Conservation (phyloP, 768 basidiomycete genomes). For the Agrocybe chaxingu region DNA sequence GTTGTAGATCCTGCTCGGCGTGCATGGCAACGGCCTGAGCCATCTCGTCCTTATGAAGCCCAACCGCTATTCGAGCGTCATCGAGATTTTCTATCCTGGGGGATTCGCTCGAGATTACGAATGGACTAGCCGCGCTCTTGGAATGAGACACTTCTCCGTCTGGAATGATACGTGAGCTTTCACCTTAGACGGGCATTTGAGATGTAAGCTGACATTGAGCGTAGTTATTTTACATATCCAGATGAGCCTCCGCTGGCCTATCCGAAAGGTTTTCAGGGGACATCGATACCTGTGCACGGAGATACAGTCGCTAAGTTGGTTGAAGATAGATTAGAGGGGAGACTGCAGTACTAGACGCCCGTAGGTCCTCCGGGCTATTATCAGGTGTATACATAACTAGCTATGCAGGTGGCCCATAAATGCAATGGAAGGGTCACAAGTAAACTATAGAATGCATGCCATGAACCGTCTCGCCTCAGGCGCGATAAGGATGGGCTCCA, state of each 20-base stretch:
- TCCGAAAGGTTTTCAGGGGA: slow-evolving; percentile 77
- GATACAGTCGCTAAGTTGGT: slow-evolving; percentile 59
- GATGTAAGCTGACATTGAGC: neutral
- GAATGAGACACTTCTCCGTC: slow-evolving; percentile 66
- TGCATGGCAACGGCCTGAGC: slow-evolving; percentile 73
- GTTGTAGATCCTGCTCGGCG: slow-evolving; percentile 55
- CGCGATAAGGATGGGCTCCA: too few relatives aligned
- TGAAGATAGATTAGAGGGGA: slow-evolving; percentile 39
- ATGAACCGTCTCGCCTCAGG: too few relatives aligned
- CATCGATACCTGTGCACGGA: slow-evolving; percentile 64
- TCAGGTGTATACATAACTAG: neutral
- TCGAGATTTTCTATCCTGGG: slow-evolving; percentile 74
- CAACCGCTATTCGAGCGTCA: slow-evolving; percentile 65
- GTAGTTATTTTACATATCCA: slow-evolving; percentile 32
- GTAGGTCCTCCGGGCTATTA: neutral
- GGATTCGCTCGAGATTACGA: slow-evolving; percentile 81
- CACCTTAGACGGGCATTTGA: neutral
- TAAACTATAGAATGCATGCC: too few relatives aligned
- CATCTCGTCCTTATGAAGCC: slow-evolving; percentile 75
- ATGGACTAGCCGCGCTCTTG: slow-evolving; percentile 67
- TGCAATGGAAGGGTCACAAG: too few relatives aligned
- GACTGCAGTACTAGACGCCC: slow-evolving; percentile 7
- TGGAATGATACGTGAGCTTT: slow-evolving; percentile 64
- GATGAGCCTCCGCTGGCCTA: slow-evolving; percentile 46
- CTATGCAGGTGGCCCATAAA: too few relatives aligned